Evolutionary conservation across 495 filamentous ascomycete genomes (phyloP).

Genomic region (Trypethelium eluteriae): DNA sequence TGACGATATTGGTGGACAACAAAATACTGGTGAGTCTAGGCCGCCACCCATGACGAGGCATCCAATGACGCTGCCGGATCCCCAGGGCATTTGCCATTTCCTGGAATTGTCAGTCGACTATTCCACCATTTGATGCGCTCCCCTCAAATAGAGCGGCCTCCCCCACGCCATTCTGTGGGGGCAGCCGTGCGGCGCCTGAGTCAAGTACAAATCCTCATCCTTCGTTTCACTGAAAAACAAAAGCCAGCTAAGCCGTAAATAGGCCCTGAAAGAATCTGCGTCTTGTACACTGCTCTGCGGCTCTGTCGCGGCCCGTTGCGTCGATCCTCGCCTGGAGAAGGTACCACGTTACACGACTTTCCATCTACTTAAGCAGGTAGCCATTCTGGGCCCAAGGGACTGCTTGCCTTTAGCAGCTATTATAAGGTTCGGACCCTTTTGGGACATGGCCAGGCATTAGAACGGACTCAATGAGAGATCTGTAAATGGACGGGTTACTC

Average conservation of each 20-base stretch:
- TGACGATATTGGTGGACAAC: background rate
- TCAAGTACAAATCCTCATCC: no score
- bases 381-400: no score
- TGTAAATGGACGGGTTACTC: no score
- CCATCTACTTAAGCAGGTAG: no score
- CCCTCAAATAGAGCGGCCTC: no score
- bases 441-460: no score
- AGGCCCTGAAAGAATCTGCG: background rate
- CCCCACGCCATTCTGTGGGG: no score
- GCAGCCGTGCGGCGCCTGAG: no score
- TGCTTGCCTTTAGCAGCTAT: no score
- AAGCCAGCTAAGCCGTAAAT: background rate
- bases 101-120: background rate
- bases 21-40: background rate
- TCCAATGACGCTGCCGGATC: background rate
- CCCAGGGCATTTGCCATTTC: background rate
- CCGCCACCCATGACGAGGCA: background rate
- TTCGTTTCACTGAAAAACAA: background rate
- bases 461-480: no score
- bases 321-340: background rate
- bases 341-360: background rate
- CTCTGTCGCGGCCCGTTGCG: conserved; percentile 5
- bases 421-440: no score
- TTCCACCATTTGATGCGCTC: no score
- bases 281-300: background rate